Evolutionary conservation across 805 yeast genomes (phyloP).

Genomic region (Suhomyces vadensis): DNA sequence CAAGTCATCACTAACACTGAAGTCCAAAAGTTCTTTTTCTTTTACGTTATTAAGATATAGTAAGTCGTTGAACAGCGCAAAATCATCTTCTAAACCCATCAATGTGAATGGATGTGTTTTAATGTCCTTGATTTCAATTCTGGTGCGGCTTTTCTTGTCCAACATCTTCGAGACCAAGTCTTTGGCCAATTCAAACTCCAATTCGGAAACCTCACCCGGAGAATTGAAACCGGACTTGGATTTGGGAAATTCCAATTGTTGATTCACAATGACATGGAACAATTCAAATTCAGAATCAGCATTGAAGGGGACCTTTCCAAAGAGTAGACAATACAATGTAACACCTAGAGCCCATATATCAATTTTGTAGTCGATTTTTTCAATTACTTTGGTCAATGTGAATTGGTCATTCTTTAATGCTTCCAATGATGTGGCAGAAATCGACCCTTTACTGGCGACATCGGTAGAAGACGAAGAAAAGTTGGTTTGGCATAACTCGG

Average conservation of each 20-base stretch:
- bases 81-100: slow-evolving; percentile 40
- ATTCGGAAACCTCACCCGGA: slow-evolving; percentile 38
- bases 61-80: slow-evolving; percentile 37
- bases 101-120: slow-evolving; percentile 71
- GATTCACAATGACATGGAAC: slow-evolving; percentile 75
- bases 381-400: slow-evolving; percentile 24
- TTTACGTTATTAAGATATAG: slow-evolving; percentile 30
- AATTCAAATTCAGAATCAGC: slow-evolving; percentile 85
- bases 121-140: slow-evolving; percentile 71
- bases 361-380: slow-evolving; percentile 73
- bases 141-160: slow-evolving; percentile 63
- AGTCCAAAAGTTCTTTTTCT: slow-evolving; percentile 13
- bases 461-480: slow-evolving; percentile 23
- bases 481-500: slow-evolving; percentile 73
- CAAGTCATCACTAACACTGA: slow-evolving; percentile 31
- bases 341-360: slow-evolving; percentile 99
- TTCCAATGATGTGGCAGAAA: slow-evolving; percentile 25
- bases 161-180: slow-evolving; percentile 65
- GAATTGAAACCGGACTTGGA: slow-evolving; percentile 34
- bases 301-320: slow-evolving; percentile 86
- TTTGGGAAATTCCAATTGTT: slow-evolving; percentile 58
- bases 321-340: slow-evolving; percentile 81
- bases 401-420: slow-evolving; percentile 22
- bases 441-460: slow-evolving; percentile 9
- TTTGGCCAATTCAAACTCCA: slow-evolving; percentile 49